A percentile compares a stretch with the other conserved stretches of the same genome.
Evolutionary conservation across 208 protist species (phyloP).

Genomic region (Strigomonas culicis): DNA sequence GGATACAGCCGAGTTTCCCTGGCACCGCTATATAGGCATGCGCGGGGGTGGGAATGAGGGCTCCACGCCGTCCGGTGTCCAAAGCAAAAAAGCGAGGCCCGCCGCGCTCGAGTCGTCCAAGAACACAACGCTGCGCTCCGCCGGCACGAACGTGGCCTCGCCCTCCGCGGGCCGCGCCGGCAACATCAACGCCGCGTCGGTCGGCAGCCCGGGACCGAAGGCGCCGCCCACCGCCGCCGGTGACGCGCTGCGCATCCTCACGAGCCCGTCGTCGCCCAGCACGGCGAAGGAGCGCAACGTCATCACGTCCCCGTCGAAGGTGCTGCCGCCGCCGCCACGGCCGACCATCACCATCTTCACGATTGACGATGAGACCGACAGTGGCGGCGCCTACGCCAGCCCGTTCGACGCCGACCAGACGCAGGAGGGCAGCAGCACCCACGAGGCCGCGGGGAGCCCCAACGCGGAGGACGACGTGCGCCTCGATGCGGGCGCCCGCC

Average conservation of each 20-base stretch:
- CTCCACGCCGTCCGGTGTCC: neutral
- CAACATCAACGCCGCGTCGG: too few relatives aligned
- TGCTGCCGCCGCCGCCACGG: too few relatives aligned
- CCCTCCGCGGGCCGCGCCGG: too few relatives aligned
- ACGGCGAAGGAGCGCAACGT: neutral
- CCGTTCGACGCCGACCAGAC: too few relatives aligned
- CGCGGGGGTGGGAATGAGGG: neutral
- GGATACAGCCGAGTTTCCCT: too few relatives aligned
- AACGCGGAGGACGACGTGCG: neutral
- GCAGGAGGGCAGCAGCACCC: neutral
- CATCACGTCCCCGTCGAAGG: neutral
- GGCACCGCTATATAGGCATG: neutral
- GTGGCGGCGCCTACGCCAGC: too few relatives aligned
- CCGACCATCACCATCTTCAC: too few relatives aligned
- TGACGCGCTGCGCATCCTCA: too few relatives aligned
- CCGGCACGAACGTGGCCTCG: too few relatives aligned
- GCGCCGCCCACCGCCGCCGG: too few relatives aligned
- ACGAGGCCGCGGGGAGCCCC: neutral
- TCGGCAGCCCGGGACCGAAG: too few relatives aligned
- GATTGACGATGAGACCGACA: neutral
- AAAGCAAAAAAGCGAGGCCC: too few relatives aligned
- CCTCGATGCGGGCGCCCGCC: neutral
- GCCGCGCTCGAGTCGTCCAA: neutral
- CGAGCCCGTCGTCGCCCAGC: neutral
- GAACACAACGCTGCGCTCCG: neutral